Conservation (phyloP, 257 asterid species). For the Misopates orontium region DNA sequence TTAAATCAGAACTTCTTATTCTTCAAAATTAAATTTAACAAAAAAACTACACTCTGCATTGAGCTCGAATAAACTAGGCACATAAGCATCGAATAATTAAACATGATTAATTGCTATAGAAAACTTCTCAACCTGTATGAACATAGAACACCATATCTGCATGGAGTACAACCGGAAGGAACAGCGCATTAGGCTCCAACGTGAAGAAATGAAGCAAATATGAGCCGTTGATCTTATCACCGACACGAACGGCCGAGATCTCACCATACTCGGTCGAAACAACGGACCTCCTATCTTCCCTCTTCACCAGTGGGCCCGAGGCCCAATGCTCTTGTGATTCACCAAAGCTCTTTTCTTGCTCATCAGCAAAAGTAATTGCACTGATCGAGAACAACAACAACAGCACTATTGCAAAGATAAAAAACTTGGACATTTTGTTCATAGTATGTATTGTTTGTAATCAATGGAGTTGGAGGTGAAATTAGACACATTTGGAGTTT, state of each 20-base stretch:
- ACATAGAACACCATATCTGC: conserved; percentile 85
- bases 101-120: too few species aligned
- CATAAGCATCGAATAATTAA: not conserved
- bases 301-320: conserved; percentile 45
- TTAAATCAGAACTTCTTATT: too few species aligned
- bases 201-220: conserved; percentile 76
- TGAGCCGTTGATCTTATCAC: conserved; percentile 38
- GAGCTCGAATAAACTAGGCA: too few species aligned
- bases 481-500: too few species aligned
- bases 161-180: conserved; percentile 76
- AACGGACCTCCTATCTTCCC: conserved; percentile 35
- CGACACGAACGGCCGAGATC: conserved; percentile 49
- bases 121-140: conserved; percentile 84
- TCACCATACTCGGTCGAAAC: conserved; percentile 63
- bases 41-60: too few species aligned
- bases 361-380: not conserved
- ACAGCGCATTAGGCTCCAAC: conserved; percentile 73
- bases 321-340: conserved; percentile 24
- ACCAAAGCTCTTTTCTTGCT: not conserved
- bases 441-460: not conserved
- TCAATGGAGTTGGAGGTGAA: too few species aligned
- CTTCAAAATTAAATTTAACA: too few species aligned
- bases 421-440: not conserved
- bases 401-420: not conserved
- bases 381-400: conserved; percentile 11